Percentiles rank a stretch among this genome's conserved stretches.
Evolutionary conservation across 169 alveolate species (phyloP).

Genomic region (Prorocentrum cordatum): DNA sequence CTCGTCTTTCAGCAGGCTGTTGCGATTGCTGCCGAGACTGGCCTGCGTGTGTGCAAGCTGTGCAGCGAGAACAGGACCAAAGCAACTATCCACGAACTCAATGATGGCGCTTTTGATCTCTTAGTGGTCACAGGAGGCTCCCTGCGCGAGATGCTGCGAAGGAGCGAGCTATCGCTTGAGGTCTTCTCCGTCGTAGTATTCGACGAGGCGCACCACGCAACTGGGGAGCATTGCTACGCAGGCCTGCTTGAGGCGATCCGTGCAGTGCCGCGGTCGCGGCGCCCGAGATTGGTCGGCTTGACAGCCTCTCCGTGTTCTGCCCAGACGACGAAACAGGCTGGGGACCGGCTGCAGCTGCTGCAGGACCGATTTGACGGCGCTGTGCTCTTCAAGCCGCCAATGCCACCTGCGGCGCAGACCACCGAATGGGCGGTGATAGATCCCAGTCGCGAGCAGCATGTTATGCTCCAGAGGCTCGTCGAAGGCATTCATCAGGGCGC

Average conservation of each 20-base stretch:
- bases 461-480: no score
- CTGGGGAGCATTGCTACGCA: not conserved
- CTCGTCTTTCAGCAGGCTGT: not conserved
- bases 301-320: not conserved
- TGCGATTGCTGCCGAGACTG: not conserved
- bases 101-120: not conserved
- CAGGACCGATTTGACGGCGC: not conserved
- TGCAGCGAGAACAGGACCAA: slow-evolving; percentile 1
- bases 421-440: no score
- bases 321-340: not conserved
- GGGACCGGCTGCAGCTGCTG: not conserved
- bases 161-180: not conserved
- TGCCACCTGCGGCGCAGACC: not conserved
- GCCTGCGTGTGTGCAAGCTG: not conserved
- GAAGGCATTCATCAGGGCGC: no score
- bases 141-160: not conserved
- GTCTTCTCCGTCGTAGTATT: not conserved
- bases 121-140: not conserved
- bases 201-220: not conserved
- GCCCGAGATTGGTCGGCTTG: not conserved
- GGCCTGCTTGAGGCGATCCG: no score
- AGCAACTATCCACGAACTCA: not conserved
- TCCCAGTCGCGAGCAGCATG: no score
- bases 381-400: not conserved
- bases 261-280: not conserved